Percentiles rank a stretch among this genome's conserved stretches.
phyloP scores from a whole-genome alignment of 495 filamentous ascomycete species.

The Penicillium subrubescens region DNA sequence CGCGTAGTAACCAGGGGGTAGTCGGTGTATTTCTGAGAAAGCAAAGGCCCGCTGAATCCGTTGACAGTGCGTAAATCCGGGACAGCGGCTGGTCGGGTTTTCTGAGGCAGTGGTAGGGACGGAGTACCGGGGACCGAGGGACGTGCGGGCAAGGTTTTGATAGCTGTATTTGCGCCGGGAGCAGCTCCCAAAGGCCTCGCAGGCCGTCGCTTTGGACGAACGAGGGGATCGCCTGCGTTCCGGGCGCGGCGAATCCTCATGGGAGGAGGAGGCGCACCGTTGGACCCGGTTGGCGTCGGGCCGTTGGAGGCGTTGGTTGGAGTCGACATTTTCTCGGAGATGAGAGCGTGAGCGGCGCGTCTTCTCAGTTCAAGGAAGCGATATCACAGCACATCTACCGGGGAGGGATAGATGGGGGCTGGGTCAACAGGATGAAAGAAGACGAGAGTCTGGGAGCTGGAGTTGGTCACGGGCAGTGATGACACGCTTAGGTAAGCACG shows the following conservation, averaged over 20 bases:
- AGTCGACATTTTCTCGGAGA: conserved; percentile 34
- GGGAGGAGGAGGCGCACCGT: conserved; percentile 40
- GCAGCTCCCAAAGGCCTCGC: conserved; percentile 32
- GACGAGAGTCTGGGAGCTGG: not conserved
- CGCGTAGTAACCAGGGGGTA: conserved; percentile 82
- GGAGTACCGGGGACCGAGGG: conserved; percentile 16
- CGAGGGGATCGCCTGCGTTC: conserved; percentile 64
- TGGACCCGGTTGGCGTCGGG: conserved; percentile 34
- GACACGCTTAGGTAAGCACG: conserved; percentile 4
- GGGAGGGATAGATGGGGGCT: not conserved
- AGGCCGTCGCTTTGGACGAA: conserved; percentile 61
- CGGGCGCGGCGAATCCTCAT: conserved; percentile 51
- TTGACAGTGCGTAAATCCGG: conserved; percentile 48
- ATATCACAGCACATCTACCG: conserved; percentile 3
- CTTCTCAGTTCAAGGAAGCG: not conserved
- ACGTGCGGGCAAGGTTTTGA: conserved; percentile 32
- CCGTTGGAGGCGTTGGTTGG: conserved; percentile 35
- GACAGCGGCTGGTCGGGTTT: conserved; percentile 16
- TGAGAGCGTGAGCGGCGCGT: not conserved
- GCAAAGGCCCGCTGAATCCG: conserved; percentile 62
- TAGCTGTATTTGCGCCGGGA: conserved; percentile 19
- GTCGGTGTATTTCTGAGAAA: conserved; percentile 56
- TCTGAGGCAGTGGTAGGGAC: conserved; percentile 17
- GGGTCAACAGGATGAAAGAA: conserved; percentile 5
- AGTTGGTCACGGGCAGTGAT: conserved; percentile 6